Percentiles rank a stretch among this genome's conserved stretches.
These are phyloP conservation scores for Ampelocalamus luodianensis DNA, from an alignment of 176 grass and related monocot species.

Conservation along the genomic window DNA sequence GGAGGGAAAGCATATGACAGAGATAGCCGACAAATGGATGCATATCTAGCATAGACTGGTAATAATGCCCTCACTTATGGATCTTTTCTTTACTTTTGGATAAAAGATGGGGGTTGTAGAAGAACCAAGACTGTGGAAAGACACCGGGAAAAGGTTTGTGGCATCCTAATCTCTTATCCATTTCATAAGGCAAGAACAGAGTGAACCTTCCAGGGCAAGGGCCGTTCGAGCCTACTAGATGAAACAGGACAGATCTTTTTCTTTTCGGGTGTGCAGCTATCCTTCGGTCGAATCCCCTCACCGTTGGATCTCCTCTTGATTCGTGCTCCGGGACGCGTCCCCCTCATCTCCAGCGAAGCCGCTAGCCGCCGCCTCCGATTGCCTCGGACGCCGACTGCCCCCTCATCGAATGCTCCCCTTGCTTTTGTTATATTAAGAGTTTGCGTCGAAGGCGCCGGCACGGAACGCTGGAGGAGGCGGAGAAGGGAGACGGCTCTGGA, in stretches of 20 bases:
- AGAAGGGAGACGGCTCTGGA: too few relatives aligned
- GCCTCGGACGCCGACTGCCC: too few relatives aligned
- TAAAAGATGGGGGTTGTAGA: neutral
- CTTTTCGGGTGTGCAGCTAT: neutral
- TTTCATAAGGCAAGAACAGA: neutral
- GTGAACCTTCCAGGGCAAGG: neutral
- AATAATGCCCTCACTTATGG: conserved; percentile 4
- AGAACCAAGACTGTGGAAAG: conserved; percentile 42
- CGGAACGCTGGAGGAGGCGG: too few relatives aligned
- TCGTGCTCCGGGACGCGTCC: too few relatives aligned
- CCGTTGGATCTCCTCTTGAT: too few relatives aligned
- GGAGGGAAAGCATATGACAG: conserved; percentile 44
- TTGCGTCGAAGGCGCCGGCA: too few relatives aligned
- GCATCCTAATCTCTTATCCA: neutral
- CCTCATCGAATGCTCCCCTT: too few relatives aligned
- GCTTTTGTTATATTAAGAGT: too few relatives aligned
- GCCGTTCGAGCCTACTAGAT: neutral
- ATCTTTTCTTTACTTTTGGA: neutral
- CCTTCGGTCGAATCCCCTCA: too few relatives aligned
- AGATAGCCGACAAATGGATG: conserved; percentile 13
- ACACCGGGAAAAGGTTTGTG: neutral
- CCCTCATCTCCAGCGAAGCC: too few relatives aligned
- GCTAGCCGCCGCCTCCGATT: too few relatives aligned
- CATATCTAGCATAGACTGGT: neutral
- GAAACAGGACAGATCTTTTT: neutral